A percentile compares a stretch with the other conserved stretches of the same genome.
Conservation (phyloP, 2,329 filamentous ascomycete species). For the Diplodia sapinea region DNA sequence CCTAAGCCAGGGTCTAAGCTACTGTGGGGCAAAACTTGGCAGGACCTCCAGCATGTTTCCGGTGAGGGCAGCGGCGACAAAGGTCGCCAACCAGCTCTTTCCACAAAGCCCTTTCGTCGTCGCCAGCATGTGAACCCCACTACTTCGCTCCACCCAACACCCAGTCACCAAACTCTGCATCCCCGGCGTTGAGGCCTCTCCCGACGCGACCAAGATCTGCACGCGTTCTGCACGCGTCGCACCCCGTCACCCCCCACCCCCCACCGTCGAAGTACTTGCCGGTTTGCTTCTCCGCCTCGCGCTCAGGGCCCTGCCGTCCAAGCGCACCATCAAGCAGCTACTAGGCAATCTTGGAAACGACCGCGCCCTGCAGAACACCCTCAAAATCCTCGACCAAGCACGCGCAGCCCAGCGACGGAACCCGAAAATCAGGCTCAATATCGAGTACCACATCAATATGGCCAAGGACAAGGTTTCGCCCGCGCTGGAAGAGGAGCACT, state of each 20-base stretch:
- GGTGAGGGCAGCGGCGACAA: conserved; percentile 9
- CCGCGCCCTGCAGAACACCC: background rate
- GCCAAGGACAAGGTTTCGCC: conserved; percentile 18
- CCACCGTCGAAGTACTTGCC: background rate
- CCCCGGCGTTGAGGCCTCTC: background rate
- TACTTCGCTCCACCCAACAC: conserved; percentile 10
- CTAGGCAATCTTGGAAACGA: background rate
- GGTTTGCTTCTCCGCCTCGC: conserved; percentile 7
- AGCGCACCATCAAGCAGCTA: conserved; percentile 5
- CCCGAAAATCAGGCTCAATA: background rate
- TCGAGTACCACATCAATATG: conserved; percentile 6
- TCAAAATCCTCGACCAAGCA: conserved; percentile 7
- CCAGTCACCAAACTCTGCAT: background rate
- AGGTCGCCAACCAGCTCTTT: background rate
- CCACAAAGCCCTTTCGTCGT: conserved; percentile 10
- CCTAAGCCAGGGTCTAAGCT: conserved; percentile 21
- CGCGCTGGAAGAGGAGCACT: conserved; percentile 33
- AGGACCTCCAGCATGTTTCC: conserved; percentile 5
- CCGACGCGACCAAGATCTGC: background rate
- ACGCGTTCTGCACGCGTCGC: conserved; percentile 10
- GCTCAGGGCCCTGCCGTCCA: background rate
- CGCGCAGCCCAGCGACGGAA: background rate
- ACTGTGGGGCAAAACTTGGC: conserved; percentile 4
- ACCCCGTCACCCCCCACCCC: background rate
- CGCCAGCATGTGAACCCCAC: conserved; percentile 7